phyloP scores from a whole-genome alignment of 345 rosid species.

The Nephelium lappaceum region DNA sequence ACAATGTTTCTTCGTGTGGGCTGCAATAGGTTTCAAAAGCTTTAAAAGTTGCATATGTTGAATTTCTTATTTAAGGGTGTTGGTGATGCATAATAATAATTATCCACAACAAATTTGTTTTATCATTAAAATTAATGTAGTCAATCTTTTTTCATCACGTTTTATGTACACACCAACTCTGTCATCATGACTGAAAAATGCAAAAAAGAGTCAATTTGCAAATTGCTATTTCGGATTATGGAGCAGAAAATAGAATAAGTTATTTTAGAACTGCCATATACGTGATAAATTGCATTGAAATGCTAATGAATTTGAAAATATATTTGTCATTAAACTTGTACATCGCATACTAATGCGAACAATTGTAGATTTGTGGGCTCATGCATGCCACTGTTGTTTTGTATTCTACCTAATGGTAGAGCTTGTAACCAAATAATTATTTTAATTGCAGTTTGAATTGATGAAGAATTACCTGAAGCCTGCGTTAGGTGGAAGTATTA shows the following conservation, averaged over 20 bases:
- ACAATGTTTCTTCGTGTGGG: not conserved
- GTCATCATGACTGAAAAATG: not conserved
- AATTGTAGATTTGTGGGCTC: not conserved
- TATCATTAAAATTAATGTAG: not conserved
- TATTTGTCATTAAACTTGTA: not conserved
- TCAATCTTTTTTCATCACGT: not conserved
- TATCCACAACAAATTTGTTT: no score
- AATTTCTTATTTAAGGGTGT: not conserved
- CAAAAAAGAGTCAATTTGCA: not conserved
- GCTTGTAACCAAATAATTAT: conserved; percentile 15
- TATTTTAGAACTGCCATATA: conserved; percentile 1
- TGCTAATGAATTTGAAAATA: not conserved
- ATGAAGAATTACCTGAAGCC: conserved; percentile 72
- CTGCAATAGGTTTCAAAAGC: not conserved
- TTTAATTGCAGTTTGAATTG: conserved; percentile 67
- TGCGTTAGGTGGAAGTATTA: conserved; percentile 73
- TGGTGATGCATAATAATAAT: not conserved
- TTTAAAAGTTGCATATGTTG: not conserved
- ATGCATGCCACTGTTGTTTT: not conserved
- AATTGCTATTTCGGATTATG: not conserved
- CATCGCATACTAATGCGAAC: not conserved
- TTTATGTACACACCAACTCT: not conserved
- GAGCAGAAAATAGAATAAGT: not conserved
- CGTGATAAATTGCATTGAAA: not conserved
- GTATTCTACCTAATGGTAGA: conserved; percentile 10